Percentiles rank a stretch among this genome's conserved stretches.
phyloP scores from a whole-genome alignment of 805 yeast species.

The Pichia exigua region DNA sequence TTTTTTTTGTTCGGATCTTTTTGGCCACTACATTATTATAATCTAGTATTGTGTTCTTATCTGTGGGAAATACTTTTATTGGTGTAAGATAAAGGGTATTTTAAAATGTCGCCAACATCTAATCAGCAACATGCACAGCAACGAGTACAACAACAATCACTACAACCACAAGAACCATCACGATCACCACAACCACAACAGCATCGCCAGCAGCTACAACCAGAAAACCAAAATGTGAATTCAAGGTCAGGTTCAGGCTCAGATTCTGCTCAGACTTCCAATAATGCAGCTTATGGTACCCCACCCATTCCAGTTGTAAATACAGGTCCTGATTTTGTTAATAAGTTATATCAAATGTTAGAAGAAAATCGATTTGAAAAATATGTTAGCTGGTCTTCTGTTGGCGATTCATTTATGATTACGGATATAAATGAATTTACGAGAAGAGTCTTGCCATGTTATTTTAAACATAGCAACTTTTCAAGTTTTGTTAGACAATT shows the following conservation, averaged over 20 bases:
- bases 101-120: neutral
- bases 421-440: slow-evolving; percentile 87
- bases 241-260: neutral
- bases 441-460: slow-evolving; percentile 78
- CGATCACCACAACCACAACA: neutral
- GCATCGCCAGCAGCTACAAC: no score
- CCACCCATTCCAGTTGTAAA: neutral
- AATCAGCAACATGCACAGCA: no score
- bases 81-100: no score
- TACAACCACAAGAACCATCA: neutral
- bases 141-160: neutral
- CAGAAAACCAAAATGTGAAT: no score
- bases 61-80: neutral
- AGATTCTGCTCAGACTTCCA: neutral
- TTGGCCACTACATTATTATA: neutral
- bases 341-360: slow-evolving; percentile 74
- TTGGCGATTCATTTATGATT: slow-evolving; percentile 85
- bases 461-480: slow-evolving; percentile 91
- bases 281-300: neutral
- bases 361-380: slow-evolving; percentile 69
- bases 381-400: slow-evolving; percentile 78
- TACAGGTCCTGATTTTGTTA: slow-evolving; percentile 51
- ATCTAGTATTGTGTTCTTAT: neutral
- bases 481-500: slow-evolving; percentile 92
- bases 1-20: no score